Conservation (phyloP, 306 rosid genomes). For the Canavalia gladiata region DNA sequence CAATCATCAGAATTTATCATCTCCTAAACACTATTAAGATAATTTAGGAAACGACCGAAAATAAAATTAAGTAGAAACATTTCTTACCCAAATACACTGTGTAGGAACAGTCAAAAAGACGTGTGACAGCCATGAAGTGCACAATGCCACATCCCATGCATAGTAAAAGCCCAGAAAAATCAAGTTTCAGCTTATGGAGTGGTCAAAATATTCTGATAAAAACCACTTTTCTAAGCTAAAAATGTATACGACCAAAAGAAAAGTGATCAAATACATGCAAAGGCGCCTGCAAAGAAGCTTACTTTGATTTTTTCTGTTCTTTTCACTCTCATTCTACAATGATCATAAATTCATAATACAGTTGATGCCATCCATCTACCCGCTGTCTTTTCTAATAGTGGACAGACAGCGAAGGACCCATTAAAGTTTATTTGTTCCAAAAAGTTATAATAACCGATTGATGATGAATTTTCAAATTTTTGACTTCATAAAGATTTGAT, state of each 20-base stretch:
- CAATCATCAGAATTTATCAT: constrained; percentile 7
- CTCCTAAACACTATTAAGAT: not conserved
- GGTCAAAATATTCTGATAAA: constrained; percentile 53
- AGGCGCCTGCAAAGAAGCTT: constrained; percentile 21
- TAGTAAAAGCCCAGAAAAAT: constrained; percentile 48
- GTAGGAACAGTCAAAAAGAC: constrained; percentile 41
- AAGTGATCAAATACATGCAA: constrained; percentile 47
- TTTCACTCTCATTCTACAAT: not conserved
- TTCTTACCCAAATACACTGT: constrained; percentile 93
- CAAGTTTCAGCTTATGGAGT: constrained; percentile 45
- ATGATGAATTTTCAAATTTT: constrained; percentile 21
- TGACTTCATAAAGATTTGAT: not conserved
- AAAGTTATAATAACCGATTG: not conserved
- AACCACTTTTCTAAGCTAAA: constrained; percentile 35
- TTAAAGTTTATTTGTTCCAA: constrained; percentile 5
- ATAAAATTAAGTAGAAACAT: constrained; percentile 16
- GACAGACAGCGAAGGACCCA: constrained; percentile 15
- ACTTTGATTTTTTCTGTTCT: constrained; percentile 17
- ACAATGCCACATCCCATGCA: constrained; percentile 64
- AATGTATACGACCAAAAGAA: constrained; percentile 32
- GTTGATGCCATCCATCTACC: not conserved
- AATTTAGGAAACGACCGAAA: not conserved
- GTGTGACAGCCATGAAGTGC: constrained; percentile 51
- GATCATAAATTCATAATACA: constrained; percentile 8
- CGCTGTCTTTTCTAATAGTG: constrained; percentile 38